phyloP scores from a whole-genome alignment of 2,329 filamentous ascomycete genomes.

The Madurella mycetomatis region DNA sequence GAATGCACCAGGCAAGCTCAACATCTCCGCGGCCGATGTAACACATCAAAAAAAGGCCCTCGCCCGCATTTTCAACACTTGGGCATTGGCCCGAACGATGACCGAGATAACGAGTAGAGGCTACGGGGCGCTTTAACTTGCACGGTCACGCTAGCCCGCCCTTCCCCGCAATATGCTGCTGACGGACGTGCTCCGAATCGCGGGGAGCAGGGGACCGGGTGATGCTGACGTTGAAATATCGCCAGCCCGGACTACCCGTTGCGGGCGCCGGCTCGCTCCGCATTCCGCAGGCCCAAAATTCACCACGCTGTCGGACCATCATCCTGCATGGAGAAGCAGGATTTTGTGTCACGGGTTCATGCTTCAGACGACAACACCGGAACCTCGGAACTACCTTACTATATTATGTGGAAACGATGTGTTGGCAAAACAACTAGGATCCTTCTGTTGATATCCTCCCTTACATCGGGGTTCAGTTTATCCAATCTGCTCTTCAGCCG shows the following conservation, averaged over 20 bases:
- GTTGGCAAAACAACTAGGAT: too few species aligned
- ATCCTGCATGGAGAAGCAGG: too few species aligned
- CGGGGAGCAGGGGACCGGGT: conserved; percentile 2
- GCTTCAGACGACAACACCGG: too few species aligned
- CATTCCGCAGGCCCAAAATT: conserved; percentile 2
- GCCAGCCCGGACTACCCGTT: background rate
- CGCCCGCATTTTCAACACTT: background rate
- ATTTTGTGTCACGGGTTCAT: too few species aligned
- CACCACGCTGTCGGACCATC: too few species aligned
- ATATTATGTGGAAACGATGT: too few species aligned
- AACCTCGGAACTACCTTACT: too few species aligned
- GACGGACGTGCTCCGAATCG: conserved; percentile 7
- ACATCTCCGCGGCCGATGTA: conserved; percentile 27
- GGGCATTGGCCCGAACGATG: background rate
- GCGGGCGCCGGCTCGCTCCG: conserved; percentile 4
- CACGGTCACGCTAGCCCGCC: background rate
- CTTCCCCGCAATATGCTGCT: conserved; percentile 11
- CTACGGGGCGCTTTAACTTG: background rate
- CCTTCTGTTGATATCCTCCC: too few species aligned
- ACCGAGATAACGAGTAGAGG: background rate
- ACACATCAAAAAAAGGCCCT: background rate
- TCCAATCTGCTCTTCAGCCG: too few species aligned
- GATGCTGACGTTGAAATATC: background rate
- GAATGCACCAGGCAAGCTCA: background rate
- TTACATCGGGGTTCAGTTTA: too few species aligned